Percentiles rank a stretch among this genome's conserved stretches.
phyloP scores from a whole-genome alignment of 768 basidiomycete species.

The Xerocomellus amylosporus region DNA sequence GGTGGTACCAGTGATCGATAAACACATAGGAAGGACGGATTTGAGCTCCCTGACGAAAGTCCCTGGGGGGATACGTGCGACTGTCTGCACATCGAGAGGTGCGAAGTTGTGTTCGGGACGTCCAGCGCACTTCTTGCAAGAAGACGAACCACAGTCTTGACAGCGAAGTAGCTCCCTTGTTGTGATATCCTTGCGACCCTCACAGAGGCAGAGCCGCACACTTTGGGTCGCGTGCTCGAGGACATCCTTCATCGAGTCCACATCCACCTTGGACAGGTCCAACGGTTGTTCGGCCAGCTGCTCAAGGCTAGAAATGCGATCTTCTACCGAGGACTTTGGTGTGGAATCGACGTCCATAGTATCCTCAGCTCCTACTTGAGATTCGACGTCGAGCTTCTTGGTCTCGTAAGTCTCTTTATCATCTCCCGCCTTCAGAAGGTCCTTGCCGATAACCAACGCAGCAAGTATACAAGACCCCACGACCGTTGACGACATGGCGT shows the following conservation, averaged over 20 bases:
- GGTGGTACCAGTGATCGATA: slow-evolving; percentile 54
- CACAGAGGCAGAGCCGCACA: slow-evolving; percentile 83
- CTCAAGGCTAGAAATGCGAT: slow-evolving; percentile 71
- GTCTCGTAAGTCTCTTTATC: slow-evolving; percentile 68
- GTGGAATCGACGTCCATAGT: slow-evolving; percentile 49
- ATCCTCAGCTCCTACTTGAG: slow-evolving; percentile 33
- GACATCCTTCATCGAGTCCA: slow-evolving; percentile 49
- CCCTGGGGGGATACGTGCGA: slow-evolving; percentile 66
- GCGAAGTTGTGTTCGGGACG: slow-evolving; percentile 83
- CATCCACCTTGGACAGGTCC: slow-evolving; percentile 59
- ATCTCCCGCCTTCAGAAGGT: slow-evolving; percentile 63
- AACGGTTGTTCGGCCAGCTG: slow-evolving; percentile 60
- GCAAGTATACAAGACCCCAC: slow-evolving; percentile 88
- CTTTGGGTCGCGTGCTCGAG: slow-evolving; percentile 65
- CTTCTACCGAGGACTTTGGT: slow-evolving; percentile 34
- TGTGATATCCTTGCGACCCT: slow-evolving; percentile 80
- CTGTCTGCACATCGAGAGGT: slow-evolving; percentile 47
- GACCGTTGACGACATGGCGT: slow-evolving; percentile 97
- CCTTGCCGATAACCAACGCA: slow-evolving; percentile 66
- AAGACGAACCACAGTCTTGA: slow-evolving; percentile 70
- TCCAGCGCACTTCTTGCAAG: slow-evolving; percentile 85
- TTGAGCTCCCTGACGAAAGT: slow-evolving; percentile 77
- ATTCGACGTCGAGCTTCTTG: slow-evolving; percentile 43
- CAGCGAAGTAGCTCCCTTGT: slow-evolving; percentile 65
- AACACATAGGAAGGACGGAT: slow-evolving; percentile 81